Conservation (phyloP, 805 yeast genomes). For the Lipomyces spencermartinsiae region DNA sequence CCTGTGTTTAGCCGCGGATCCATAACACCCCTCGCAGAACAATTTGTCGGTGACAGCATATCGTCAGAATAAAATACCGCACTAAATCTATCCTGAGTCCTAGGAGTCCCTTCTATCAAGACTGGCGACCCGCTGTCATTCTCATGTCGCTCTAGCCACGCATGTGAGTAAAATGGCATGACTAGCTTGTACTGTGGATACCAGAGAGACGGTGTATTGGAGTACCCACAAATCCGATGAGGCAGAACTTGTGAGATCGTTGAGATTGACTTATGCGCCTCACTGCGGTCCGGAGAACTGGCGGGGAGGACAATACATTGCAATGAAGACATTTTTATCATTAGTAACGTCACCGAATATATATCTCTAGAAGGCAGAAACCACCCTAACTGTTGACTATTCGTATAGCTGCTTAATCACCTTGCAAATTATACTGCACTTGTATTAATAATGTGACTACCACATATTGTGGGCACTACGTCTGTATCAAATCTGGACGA, state of each 20-base stretch:
- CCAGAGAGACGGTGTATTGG: background rate
- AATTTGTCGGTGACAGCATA: slow-evolving; percentile 4
- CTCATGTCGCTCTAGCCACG: background rate
- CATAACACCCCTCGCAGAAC: background rate
- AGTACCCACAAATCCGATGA: background rate
- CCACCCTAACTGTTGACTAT: background rate
- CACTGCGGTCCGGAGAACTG: background rate
- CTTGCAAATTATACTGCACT: background rate
- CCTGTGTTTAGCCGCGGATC: background rate
- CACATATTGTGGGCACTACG: too few species aligned
- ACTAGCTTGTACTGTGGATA: background rate
- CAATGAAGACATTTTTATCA: background rate
- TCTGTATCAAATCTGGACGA: too few species aligned
- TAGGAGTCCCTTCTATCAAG: background rate
- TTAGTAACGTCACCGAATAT: background rate
- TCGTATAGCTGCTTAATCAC: background rate
- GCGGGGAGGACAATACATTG: background rate
- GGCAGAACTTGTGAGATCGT: background rate
- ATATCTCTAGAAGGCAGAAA: background rate
- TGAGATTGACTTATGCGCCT: background rate
- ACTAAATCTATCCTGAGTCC: background rate
- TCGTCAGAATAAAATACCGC: background rate
- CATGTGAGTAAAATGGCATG: background rate
- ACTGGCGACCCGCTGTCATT: background rate
- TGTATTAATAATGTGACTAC: background rate